phyloP scores from a whole-genome alignment of 176 grass and related monocot genomes.

The Hyparrhenia diplandra region DNA sequence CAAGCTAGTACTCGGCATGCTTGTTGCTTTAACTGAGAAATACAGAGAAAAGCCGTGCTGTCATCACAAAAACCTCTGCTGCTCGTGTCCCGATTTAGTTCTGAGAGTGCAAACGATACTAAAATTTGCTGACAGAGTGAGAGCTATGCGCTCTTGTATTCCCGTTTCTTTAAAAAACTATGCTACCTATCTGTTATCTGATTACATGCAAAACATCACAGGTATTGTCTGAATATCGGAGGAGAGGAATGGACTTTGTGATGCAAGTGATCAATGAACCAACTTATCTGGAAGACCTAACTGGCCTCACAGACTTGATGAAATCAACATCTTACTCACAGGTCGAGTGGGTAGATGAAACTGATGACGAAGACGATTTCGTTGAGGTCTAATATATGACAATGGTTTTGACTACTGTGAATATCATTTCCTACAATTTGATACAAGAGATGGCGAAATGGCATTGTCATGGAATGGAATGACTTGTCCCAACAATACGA shows the following conservation, averaged over 20 bases:
- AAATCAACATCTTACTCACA: constrained; percentile 44
- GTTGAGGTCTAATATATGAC: constrained; percentile 20
- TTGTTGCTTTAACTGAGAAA: neutral
- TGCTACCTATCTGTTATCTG: neutral
- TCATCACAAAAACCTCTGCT: neutral
- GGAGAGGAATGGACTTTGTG: constrained; percentile 77
- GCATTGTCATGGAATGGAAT: neutral
- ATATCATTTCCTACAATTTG: neutral
- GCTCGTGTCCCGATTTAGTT: neutral
- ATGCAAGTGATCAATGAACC: constrained; percentile 93
- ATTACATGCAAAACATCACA: constrained; percentile 23
- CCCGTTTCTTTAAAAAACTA: too few relatives aligned
- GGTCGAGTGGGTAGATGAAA: constrained; percentile 69
- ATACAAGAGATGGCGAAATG: neutral
- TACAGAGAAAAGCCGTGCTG: neutral
- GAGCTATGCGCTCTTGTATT: too few relatives aligned
- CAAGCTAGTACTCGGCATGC: neutral
- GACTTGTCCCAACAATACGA: neutral
- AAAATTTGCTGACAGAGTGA: neutral
- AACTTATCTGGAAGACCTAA: constrained; percentile 86
- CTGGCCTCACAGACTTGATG: constrained; percentile 83
- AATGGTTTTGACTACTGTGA: constrained; percentile 5
- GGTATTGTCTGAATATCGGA: constrained; percentile 78
- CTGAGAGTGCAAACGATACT: neutral
- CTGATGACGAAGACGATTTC: constrained; percentile 39